Conservation (phyloP, 768 basidiomycete genomes). For the Pluteus cervinus region DNA sequence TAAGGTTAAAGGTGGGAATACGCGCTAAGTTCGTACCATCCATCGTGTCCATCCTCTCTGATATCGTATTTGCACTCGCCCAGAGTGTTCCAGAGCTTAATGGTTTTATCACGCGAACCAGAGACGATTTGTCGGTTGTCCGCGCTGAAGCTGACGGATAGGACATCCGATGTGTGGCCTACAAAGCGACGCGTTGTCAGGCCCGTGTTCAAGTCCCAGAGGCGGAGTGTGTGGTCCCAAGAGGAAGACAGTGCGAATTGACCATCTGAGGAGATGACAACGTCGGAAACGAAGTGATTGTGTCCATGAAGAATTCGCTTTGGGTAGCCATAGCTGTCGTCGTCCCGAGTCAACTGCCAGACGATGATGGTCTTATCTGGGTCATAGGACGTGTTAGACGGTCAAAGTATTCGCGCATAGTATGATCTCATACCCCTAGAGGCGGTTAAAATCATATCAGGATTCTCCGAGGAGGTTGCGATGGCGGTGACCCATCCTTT, state of each 20-base stretch:
- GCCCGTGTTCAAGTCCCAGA: conserved; percentile 99
- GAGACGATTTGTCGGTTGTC: conserved; percentile 99
- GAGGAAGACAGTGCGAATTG: conserved; percentile 99
- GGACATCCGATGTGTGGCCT: conserved; percentile 95
- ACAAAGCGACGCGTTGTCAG: conserved; percentile 95
- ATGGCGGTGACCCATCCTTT: conserved; percentile 98
- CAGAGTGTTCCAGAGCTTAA: conserved; percentile 99
- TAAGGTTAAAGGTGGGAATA: conserved; percentile 12
- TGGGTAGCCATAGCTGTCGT: conserved; percentile 89
- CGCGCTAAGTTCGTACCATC: conserved; percentile 63
- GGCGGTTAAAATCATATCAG: conserved; percentile 97
- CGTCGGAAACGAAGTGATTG: conserved; percentile 99
- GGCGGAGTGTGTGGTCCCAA: conserved; percentile 99
- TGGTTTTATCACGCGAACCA: conserved; percentile 92
- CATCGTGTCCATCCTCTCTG: conserved; percentile 95
- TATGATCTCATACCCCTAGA: conserved; percentile 69
- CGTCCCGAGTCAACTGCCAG: conserved; percentile 95
- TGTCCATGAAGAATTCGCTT: conserved; percentile 97
- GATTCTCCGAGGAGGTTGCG: conserved; percentile 97
- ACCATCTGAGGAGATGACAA: conserved; percentile 98
- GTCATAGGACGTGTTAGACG: conserved; percentile 19
- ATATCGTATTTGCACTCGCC: conserved; percentile 99
- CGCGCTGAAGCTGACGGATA: conserved; percentile 98
- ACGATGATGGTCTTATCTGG: conserved; percentile 99
- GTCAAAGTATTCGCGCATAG: conserved; percentile 15